Evolutionary conservation across 148 eudicot genomes (phyloP).

Genomic region (Heliamphora exappendiculata): DNA sequence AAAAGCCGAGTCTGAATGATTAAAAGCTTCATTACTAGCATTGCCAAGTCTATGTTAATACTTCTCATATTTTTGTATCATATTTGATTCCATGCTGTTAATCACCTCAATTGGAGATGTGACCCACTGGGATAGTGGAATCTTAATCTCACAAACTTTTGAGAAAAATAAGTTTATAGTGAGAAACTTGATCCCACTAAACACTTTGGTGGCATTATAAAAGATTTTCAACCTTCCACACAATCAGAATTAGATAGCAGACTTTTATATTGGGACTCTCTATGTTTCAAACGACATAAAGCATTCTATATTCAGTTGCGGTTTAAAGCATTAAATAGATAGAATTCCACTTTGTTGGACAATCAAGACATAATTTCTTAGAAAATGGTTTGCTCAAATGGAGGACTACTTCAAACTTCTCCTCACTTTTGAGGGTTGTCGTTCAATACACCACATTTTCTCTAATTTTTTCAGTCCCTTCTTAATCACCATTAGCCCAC

Average conservation of each 20-base stretch:
- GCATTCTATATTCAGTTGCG: not conserved
- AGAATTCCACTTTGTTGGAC: not conserved
- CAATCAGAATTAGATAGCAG: not conserved
- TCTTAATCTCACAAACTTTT: not conserved
- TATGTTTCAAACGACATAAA: not conserved
- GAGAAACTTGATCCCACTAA: not conserved
- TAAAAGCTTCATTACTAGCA: no score
- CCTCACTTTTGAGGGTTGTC: not conserved
- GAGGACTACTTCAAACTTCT: not conserved
- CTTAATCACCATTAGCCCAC: not conserved
- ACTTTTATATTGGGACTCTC: not conserved
- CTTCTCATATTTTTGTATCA: not conserved
- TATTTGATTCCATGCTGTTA: not conserved
- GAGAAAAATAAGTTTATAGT: not conserved
- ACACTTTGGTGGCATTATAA: not conserved
- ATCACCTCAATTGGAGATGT: not conserved
- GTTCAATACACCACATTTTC: no score
- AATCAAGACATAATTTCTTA: not conserved
- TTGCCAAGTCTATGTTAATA: no score
- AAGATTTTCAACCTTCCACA: not conserved
- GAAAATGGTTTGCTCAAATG: not conserved
- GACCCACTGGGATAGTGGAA: not conserved
- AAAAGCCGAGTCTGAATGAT: no score
- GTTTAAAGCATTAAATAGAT: not conserved
- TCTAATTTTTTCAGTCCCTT: not conserved